These are phyloP conservation scores for Postia placenta DNA, from an alignment of 768 basidiomycete genomes.

Conservation along the genomic window DNA sequence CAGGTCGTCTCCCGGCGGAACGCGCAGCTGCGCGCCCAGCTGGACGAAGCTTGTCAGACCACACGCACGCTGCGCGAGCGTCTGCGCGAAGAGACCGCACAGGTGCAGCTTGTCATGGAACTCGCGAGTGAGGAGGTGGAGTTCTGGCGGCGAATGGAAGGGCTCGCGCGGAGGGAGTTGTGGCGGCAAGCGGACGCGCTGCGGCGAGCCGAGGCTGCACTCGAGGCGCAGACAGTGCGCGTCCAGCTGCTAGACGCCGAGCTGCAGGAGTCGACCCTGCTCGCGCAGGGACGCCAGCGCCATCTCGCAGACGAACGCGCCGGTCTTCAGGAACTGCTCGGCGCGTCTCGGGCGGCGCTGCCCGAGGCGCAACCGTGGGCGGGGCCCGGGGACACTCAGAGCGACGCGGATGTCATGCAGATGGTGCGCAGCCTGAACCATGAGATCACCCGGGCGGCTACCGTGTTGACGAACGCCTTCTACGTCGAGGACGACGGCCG, in stretches of 20 bases:
- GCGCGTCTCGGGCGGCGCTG: neutral
- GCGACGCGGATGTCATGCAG: constrained; percentile 12
- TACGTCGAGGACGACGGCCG: constrained; percentile 4
- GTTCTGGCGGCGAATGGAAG: constrained; percentile 14
- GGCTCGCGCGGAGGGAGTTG: constrained; percentile 10
- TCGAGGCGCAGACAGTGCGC: constrained; percentile 11
- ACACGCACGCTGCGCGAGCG: constrained; percentile 4
- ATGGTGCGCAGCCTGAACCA: constrained; percentile 15
- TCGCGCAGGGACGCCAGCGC: neutral
- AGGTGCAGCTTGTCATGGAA: constrained; percentile 3
- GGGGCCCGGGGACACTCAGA: constrained; percentile 1
- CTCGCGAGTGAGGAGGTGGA: constrained; percentile 4
- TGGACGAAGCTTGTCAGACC: constrained; percentile 6
- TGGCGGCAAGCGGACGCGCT: constrained; percentile 5
- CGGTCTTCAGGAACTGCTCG: neutral
- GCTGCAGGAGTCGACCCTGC: constrained; percentile 3
- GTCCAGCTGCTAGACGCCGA: constrained; percentile 8
- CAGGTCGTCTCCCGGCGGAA: constrained; percentile 1
- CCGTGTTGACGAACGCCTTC: constrained; percentile 13
- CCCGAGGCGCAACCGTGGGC: neutral
- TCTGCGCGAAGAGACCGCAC: constrained; percentile 2
- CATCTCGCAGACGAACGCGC: neutral
- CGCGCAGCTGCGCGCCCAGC: constrained; percentile 8
- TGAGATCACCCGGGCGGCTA: constrained; percentile 15
- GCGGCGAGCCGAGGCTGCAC: constrained; percentile 6